Conservation (phyloP, 495 filamentous ascomycete species). For the Penicillium daleae region DNA sequence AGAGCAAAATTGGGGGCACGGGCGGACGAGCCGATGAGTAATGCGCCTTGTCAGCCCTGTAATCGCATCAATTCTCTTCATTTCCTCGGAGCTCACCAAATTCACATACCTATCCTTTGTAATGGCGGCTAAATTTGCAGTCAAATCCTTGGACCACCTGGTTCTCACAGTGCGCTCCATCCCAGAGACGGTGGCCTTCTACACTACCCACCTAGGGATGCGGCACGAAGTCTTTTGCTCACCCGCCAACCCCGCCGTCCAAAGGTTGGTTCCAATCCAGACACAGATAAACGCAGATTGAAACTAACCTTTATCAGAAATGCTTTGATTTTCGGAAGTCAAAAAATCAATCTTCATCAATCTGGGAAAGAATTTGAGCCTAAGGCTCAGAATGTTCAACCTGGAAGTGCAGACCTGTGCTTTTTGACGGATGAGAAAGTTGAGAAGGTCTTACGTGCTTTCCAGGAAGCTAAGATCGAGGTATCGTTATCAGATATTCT, state of each 20-base stretch:
- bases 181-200: slow-evolving; percentile 49
- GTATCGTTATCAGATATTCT: slow-evolving; percentile 15
- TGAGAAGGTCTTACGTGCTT: slow-evolving; percentile 37
- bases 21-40: slow-evolving; percentile 7
- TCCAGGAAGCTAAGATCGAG: slow-evolving; percentile 43
- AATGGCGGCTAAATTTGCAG: slow-evolving; percentile 33
- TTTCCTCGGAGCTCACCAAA: slow-evolving; percentile 3
- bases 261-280: slow-evolving; percentile 25
- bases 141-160: slow-evolving; percentile 55
- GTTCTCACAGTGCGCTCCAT: slow-evolving; percentile 56
- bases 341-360: slow-evolving; percentile 61
- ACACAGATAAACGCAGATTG: background rate
- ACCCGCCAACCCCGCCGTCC: slow-evolving; percentile 31
- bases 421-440: slow-evolving; percentile 53
- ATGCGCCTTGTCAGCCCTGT: background rate
- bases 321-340: slow-evolving; percentile 53
- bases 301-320: slow-evolving; percentile 36
- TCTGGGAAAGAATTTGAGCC: slow-evolving; percentile 58
- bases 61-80: background rate
- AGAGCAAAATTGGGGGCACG: background rate
- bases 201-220: slow-evolving; percentile 55
- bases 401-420: slow-evolving; percentile 57
- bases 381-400: slow-evolving; percentile 50
- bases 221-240: slow-evolving; percentile 48
- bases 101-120: background rate